Evolutionary conservation across 805 yeast species (phyloP), one percentile per base, ranked within the genome.

Genomic region (Kluyveromyces wickerhamii): DNA sequence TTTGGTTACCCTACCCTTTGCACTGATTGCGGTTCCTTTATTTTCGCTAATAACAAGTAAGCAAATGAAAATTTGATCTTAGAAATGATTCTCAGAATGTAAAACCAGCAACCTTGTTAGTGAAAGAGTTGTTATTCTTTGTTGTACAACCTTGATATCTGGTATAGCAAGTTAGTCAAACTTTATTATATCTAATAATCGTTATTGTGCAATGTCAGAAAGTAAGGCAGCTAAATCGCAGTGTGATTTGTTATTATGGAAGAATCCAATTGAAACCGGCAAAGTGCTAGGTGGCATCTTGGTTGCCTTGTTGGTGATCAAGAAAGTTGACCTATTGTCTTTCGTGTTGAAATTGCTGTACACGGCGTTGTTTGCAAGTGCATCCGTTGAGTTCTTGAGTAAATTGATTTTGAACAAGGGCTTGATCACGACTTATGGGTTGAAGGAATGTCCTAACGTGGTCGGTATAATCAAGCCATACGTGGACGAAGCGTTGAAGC

Each of bases 301-400:
- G 29, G 57, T 67, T 19, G 59, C 68, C 18, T 63, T 83, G 52
- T 44, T 79, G 35, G 57, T 78, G 22, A 52, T 80, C 49, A 82
- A 80, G 58, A 71, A 65, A 32, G 71, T 81, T 50, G 79, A 81
- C 56, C 53, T 82, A 46, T 48, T 78, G 48, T 72, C 76, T 43
- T 61, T 78, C 35, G 61, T 79, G 50, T 72, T 79, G 67, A 75
- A 71, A 57, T 41, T 79, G 29, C 62, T 75, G 36, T 75, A 76
- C 56, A 60, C 77, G 42, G 75, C 71, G 18, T 67, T 87, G 42
- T 63, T 71, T 35, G 45, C 71, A 19, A 71, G 89, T 32, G 92
- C 87, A 34, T 67, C 72, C 37, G 82, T 79, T 37, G 96, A 88
- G 66, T 82, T 78, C 53, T 67, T 69, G 38, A 81, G 94, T 42